These are phyloP conservation scores for Nothopassalora personata DNA, from an alignment of 2,329 filamentous ascomycete species.

Conservation along the genomic window DNA sequence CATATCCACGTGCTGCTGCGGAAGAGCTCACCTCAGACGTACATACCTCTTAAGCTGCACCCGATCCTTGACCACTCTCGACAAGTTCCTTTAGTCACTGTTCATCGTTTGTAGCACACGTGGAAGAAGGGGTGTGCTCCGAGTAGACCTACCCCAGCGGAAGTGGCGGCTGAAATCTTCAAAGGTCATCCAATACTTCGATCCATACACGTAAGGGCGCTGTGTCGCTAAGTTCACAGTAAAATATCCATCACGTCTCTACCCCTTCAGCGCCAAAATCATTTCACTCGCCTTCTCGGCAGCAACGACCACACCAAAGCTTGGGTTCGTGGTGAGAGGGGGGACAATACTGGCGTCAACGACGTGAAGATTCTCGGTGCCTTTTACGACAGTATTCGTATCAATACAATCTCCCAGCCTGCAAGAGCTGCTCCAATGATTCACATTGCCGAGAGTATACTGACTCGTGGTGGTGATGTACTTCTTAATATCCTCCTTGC, in stretches of 20 bases:
- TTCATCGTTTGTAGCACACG: no score
- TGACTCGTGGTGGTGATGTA: conserved; percentile 45
- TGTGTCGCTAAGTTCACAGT: background rate
- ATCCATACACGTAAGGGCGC: background rate
- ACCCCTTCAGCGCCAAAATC: conserved; percentile 35
- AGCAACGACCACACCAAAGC: conserved; percentile 52
- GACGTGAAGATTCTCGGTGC: conserved; percentile 49
- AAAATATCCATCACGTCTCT: background rate
- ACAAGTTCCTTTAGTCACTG: no score
- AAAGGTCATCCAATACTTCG: background rate
- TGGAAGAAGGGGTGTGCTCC: no score
- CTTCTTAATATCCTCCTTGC: conserved; percentile 43
- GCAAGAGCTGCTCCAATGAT: conserved; percentile 52
- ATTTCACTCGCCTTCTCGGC: conserved; percentile 49
- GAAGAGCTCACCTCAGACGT: no score
- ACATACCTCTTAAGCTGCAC: no score
- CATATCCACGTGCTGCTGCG: no score
- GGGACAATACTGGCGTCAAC: conserved; percentile 48
- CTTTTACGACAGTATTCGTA: conserved; percentile 42
- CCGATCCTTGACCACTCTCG: no score
- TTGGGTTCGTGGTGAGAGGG: conserved; percentile 51
- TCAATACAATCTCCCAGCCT: conserved; percentile 49
- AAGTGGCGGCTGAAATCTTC: no score
- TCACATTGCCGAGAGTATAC: conserved; percentile 48
- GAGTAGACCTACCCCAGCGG: no score